Base-by-base conservation (phyloP, 2,329 filamentous ascomycete genomes). In the Teratosphaeria destructans region DNA sequence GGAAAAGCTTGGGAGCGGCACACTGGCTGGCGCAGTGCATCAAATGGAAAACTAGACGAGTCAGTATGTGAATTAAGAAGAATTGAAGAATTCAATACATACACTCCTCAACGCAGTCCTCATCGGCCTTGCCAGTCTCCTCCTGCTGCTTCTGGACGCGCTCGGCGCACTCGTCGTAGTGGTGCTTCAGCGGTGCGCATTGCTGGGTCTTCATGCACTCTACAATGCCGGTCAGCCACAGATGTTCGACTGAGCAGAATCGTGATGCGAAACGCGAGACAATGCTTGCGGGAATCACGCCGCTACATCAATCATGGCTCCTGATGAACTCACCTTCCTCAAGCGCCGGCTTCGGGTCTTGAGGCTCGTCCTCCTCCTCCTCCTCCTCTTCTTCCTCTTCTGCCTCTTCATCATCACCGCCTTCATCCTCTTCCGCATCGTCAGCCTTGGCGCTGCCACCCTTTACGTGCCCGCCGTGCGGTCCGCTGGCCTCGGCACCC, bases 101-200 rank as follows among this genome's bases (percentile, higher is more conserved):
- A 97, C 94, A 99, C 82, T 99, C 94, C 82, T 99, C 94, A 68
- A 97, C 90, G 72, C 94, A 99, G 81, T 97, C 92, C 84, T 99
- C 94, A 72, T 89, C 85, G 70, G 86, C 86, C 78, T 86, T 85
- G 77, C 82, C 81, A 69, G 87, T 85, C 65, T 87, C 83, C 68
- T 87, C 84, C 72, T 90, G 85, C 69, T 81, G 75, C 73, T 82
- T 77, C 70, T 86, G 90, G 69, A 99, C 94, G 71, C 94, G 91
- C 84, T 96, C 92, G 70, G 93, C 91, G 77, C 94, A 99, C 80
- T 96, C 90, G 67, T 97, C 93, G 76, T 88, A 97, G 84, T 99
- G 94, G 83, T 97, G 93, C 86, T 97, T 99, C 73, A 85, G 84
- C 61, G 88, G 86, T 63, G 87, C 82, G 79, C 94, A 99, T 77